Conservation (phyloP, 495 filamentous ascomycete genomes). For the Aspergillus carlsbadensis region DNA sequence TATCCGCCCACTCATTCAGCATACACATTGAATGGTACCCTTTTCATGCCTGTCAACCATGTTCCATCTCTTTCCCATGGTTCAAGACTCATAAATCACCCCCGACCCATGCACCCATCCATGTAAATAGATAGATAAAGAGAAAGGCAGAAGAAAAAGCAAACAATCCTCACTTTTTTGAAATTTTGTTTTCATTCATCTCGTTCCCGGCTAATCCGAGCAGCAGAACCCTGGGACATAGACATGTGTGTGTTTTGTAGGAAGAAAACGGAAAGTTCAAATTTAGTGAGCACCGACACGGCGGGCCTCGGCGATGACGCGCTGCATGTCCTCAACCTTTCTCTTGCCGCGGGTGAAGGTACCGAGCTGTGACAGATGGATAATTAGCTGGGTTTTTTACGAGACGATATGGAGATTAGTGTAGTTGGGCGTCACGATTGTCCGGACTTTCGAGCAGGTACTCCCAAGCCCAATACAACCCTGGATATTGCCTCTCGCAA, state of each 20-base stretch:
- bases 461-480: neutral
- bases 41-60: no score
- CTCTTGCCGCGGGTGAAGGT: slow-evolving; percentile 96
- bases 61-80: no score
- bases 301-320: slow-evolving; percentile 94
- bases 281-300: slow-evolving; percentile 73
- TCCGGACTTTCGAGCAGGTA: neutral
- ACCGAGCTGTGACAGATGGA: slow-evolving; percentile 62
- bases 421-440: neutral
- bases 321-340: slow-evolving; percentile 98
- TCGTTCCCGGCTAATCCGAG: slow-evolving; percentile 19
- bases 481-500: neutral
- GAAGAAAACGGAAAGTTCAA: slow-evolving; percentile 26
- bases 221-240: slow-evolving; percentile 19
- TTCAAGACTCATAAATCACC: neutral
- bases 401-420: neutral
- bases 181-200: slow-evolving; percentile 20
- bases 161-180: slow-evolving; percentile 5
- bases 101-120: neutral
- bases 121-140: neutral
- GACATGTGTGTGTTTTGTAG: slow-evolving; percentile 10
- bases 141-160: neutral
- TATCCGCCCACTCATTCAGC: no score
- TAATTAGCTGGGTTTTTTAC: slow-evolving; percentile 18
- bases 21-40: no score